These are phyloP conservation scores for Thalassiosira ordinaria DNA, from an alignment of 352 stramenopile species.

Conservation along the genomic window DNA sequence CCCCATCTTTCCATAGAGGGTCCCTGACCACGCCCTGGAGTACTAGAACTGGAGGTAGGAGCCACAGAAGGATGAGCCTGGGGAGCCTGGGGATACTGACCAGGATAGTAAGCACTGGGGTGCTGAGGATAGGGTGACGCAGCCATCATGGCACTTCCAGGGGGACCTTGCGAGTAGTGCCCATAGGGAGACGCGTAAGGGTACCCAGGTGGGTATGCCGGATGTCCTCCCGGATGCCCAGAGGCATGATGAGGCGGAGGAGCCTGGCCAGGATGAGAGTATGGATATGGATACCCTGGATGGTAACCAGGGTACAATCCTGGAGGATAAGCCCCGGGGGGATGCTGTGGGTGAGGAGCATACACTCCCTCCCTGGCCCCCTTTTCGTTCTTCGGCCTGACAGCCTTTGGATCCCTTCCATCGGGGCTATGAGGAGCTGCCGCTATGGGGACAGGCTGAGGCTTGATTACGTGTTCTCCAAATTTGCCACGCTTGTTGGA, in stretches of 20 bases:
- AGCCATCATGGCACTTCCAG: background rate
- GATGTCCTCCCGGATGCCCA: background rate
- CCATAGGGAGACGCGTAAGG: no score
- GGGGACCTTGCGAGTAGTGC: background rate
- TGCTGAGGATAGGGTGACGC: background rate
- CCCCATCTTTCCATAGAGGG: conserved; percentile 17
- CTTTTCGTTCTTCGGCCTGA: conserved; percentile 9
- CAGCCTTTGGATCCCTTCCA: conserved; percentile 33
- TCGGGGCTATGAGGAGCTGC: conserved; percentile 12
- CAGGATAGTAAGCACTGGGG: background rate
- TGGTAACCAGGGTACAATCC: conserved; percentile 1
- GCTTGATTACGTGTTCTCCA: no score
- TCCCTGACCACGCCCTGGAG: background rate
- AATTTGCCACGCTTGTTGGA: conserved; percentile 6
- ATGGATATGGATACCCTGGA: conserved; percentile 17
- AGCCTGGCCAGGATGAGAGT: background rate
- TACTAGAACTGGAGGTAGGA: conserved; percentile 2
- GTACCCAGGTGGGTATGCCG: conserved; percentile 8
- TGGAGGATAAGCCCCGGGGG: background rate
- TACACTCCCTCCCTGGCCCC: conserved; percentile 8
- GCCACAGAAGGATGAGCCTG: background rate
- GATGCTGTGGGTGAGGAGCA: background rate
- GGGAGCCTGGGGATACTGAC: background rate
- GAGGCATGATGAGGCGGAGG: background rate
- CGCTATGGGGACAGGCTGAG: background rate